These are phyloP conservation scores for Stagonosporopsis rhizophila DNA, from an alignment of 2,329 filamentous ascomycete genomes.

Conservation along the genomic window DNA sequence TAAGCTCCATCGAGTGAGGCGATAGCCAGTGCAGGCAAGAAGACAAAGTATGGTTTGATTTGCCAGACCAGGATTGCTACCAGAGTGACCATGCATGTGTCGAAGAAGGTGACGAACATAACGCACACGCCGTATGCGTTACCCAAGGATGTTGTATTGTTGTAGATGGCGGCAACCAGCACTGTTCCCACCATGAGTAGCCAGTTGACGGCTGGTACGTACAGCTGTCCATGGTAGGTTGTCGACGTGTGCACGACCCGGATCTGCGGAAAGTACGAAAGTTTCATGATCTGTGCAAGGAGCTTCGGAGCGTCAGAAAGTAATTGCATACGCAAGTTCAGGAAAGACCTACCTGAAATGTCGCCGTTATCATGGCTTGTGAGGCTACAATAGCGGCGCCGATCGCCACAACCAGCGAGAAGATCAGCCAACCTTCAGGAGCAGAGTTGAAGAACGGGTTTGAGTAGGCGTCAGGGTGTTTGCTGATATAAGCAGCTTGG, in stretches of 20 bases:
- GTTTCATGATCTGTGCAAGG: slow-evolving; percentile 75
- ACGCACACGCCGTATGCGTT: slow-evolving; percentile 82
- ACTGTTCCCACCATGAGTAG: slow-evolving; percentile 77
- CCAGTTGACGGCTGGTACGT: slow-evolving; percentile 79
- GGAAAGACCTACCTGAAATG: slow-evolving; percentile 64
- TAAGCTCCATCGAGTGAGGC: slow-evolving; percentile 73
- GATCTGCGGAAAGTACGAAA: slow-evolving; percentile 78
- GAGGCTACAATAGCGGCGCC: slow-evolving; percentile 77
- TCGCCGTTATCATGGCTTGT: slow-evolving; percentile 79
- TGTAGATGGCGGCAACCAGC: slow-evolving; percentile 76
- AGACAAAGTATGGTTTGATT: slow-evolving; percentile 65
- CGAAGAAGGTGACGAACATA: slow-evolving; percentile 80
- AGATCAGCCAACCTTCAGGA: slow-evolving; percentile 72
- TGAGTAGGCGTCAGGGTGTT: slow-evolving; percentile 65
- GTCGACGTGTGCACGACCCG: slow-evolving; percentile 74
- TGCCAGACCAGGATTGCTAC: slow-evolving; percentile 77
- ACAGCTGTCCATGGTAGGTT: slow-evolving; percentile 76
- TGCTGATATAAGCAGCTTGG: slow-evolving; percentile 75
- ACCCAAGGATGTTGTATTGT: slow-evolving; percentile 68
- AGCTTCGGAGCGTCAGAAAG: slow-evolving; percentile 50
- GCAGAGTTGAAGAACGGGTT: slow-evolving; percentile 79
- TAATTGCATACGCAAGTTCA: neutral
- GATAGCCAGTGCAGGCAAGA: slow-evolving; percentile 68
- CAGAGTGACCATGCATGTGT: slow-evolving; percentile 75
- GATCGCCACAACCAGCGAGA: slow-evolving; percentile 71